Evolutionary conservation across 306 rosid genomes (phyloP).

Genomic region (Astragalus membranaceus): DNA sequence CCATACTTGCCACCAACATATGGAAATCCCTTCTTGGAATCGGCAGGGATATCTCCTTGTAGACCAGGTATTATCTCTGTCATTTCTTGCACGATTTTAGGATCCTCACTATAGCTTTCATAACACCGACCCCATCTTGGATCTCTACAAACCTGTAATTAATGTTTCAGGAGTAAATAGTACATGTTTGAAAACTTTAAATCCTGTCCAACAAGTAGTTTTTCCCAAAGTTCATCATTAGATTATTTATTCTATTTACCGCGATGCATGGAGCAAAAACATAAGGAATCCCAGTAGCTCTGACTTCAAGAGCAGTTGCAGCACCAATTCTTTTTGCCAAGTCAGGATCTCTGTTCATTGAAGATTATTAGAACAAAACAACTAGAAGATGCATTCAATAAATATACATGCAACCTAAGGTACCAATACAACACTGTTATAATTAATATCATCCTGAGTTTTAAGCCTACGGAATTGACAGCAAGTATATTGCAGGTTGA

Average conservation of each 20-base stretch:
- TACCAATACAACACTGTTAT: background rate
- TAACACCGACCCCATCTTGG: conserved; percentile 99
- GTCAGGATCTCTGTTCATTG: conserved; percentile 56
- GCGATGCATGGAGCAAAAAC: conserved; percentile 96
- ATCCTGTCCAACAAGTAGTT: background rate
- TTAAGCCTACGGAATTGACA: background rate
- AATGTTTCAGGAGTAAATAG: conserved; percentile 20
- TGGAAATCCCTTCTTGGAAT: conserved; percentile 63
- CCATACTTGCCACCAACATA: conserved; percentile 84
- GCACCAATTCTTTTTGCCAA: conserved; percentile 66
- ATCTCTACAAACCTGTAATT: conserved; percentile 83
- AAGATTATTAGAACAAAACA: conserved; percentile 23
- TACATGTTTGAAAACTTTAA: conserved; percentile 6
- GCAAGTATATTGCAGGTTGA: background rate
- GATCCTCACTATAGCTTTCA: conserved; percentile 97
- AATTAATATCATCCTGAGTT: background rate
- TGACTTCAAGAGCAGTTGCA: conserved; percentile 91
- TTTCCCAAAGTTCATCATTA: conserved; percentile 8
- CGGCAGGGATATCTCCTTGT: conserved; percentile 71
- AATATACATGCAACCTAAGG: background rate
- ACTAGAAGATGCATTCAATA: background rate
- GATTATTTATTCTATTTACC: conserved; percentile 33
- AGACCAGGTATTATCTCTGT: conserved; percentile 78
- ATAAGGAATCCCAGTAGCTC: conserved; percentile 93
- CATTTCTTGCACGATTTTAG: conserved; percentile 70